These are phyloP conservation scores for Avena atlantica DNA, from an alignment of 176 grass and related monocot genomes.

Conservation along the genomic window DNA sequence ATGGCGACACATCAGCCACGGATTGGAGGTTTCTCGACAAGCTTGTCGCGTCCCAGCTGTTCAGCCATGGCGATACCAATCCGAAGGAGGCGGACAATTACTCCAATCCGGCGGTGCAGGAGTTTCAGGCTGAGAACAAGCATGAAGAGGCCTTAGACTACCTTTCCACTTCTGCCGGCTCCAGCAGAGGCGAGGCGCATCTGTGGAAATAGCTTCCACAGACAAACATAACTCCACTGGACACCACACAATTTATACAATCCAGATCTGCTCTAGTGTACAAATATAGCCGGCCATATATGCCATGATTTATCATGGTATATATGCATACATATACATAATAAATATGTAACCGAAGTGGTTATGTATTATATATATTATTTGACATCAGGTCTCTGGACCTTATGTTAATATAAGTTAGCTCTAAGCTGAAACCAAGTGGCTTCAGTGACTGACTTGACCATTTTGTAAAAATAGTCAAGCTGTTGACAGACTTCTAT, in stretches of 20 bases:
- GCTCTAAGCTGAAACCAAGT: constrained; percentile 61
- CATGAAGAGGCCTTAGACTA: constrained; percentile 57
- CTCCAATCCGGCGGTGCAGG: constrained; percentile 33
- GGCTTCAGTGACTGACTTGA: constrained; percentile 67
- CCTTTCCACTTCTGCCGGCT: constrained; percentile 60
- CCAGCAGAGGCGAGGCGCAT: constrained; percentile 41
- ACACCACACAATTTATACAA: constrained; percentile 41
- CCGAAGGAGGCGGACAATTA: constrained; percentile 47
- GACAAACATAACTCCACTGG: constrained; percentile 34
- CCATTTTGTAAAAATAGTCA: constrained; percentile 66
- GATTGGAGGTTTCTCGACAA: constrained; percentile 94
- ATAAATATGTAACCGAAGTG: constrained; percentile 66
- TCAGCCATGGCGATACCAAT: constrained; percentile 59
- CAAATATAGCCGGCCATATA: constrained; percentile 50
- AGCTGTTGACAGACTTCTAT: constrained; percentile 65
- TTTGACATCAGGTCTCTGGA: constrained; percentile 43
- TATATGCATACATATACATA: constrained; percentile 41
- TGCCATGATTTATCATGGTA: constrained; percentile 46
- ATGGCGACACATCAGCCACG: constrained; percentile 35
- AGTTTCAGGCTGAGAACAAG: constrained; percentile 51
- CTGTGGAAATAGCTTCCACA: constrained; percentile 66
- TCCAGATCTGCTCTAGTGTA: constrained; percentile 57
- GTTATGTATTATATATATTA: constrained; percentile 53
- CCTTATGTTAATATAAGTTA: constrained; percentile 64
- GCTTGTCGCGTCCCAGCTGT: constrained; percentile 84